phyloP scores from a whole-genome alignment of 495 filamentous ascomycete genomes.

The Lophium mytilinum region DNA sequence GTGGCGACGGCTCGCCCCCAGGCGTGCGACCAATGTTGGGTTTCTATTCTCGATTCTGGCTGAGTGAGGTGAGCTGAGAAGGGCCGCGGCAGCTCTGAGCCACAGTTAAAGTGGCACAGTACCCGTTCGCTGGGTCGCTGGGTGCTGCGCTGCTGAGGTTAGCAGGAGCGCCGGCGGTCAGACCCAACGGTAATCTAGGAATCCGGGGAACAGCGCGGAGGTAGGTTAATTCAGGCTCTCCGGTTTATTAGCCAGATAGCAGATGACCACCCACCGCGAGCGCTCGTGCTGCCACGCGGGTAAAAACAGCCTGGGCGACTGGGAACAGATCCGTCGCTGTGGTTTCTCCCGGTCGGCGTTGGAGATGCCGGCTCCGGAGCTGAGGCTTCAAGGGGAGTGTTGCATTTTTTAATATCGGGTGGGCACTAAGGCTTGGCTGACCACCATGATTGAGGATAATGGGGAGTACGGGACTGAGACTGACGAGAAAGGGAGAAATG shows the following conservation, averaged over 20 bases:
- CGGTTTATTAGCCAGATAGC: not conserved
- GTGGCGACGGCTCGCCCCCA: not conserved
- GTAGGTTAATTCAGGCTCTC: not conserved
- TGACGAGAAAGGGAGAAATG: not conserved
- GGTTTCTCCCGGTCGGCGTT: not conserved
- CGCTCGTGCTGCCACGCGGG: not conserved
- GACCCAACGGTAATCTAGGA: not conserved
- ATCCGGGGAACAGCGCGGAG: not conserved
- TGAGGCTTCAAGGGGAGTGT: not conserved
- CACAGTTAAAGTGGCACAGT: not conserved
- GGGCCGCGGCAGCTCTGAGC: not conserved
- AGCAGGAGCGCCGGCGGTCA: not conserved
- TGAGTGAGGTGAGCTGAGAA: too few species aligned
- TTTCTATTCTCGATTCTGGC: not conserved
- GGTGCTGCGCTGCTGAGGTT: too few species aligned
- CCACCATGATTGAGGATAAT: not conserved
- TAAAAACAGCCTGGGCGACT: not conserved
- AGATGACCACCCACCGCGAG: too few species aligned
- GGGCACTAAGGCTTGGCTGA: not conserved
- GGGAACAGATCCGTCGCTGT: not conserved
- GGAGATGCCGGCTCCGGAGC: not conserved
- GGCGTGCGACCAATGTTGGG: not conserved
- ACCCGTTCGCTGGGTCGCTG: not conserved
- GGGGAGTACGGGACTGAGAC: not conserved
- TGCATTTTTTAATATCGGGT: not conserved